Evolutionary conservation across 2,329 filamentous ascomycete species (phyloP), one percentile per base, ranked within the genome.

Genomic region (Fusarium domesticum): DNA sequence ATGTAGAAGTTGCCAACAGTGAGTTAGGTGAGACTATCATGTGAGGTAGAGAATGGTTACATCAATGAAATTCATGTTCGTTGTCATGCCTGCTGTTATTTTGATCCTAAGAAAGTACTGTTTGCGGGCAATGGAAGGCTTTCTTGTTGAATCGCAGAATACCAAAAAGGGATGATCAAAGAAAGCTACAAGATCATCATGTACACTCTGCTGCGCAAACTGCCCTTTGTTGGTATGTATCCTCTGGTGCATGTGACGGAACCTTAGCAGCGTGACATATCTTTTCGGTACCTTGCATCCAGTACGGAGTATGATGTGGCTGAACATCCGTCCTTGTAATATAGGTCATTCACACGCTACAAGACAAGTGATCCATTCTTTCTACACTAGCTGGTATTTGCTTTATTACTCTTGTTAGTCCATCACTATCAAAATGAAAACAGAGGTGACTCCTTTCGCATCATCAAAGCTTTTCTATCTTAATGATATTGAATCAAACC

Each of bases 181-280:
- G 14, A 34, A 16, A 34, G 32, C 32, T 16, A 34, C 18, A 34
- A 10, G 4, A 36, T 7, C 23, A 28, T 12, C 4, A 28, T 5
- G 23, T 28, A 28, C 23, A 28, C 23, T n/a, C 23, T 28, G 23
- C 14, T 28, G 14, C 23, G 10, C 23, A 28, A 28, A 10, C 23
- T 11, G 4, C 7, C 14, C 23, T 12, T 5, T 16, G 15, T 15
- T 15, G 11, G 19, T 20, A 34, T 42, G 25, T 15, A 32, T n/a
- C 23, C 18, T 15, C 7, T 15, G 17, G 31, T 32, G 28, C 32
- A 44, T 37, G 36, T 35, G 39, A 41, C 33, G 41, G 35, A 45
- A 40, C 37, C 44, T 39, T 23, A 25, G 17, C n/a, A 25, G 18
- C 12, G 30, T 17, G 15, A 19, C 14, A 34, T 20, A 8, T 28